Evolutionary conservation across 768 basidiomycete species (phyloP).

Genomic region (Russula sp.): DNA sequence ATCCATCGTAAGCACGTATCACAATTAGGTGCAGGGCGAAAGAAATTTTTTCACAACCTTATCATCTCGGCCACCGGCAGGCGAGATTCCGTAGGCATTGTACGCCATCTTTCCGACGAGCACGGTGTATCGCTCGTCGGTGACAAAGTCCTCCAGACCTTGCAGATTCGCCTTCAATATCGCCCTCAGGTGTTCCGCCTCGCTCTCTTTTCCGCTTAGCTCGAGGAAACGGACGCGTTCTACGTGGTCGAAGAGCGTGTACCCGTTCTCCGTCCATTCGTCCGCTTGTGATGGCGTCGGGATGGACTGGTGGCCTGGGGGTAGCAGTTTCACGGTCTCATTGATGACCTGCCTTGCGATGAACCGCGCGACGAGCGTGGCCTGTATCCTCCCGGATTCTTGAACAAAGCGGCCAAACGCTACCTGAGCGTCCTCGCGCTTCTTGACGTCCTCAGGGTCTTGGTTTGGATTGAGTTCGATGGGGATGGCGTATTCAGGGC

Average conservation of each 20-base stretch:
- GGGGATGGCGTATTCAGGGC: constrained; percentile 55
- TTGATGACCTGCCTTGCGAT: constrained; percentile 62
- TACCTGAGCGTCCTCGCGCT: constrained; percentile 51
- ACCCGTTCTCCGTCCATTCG: constrained; percentile 41
- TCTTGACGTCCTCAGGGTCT: constrained; percentile 31
- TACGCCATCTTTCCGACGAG: constrained; percentile 67
- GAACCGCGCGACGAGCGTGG: constrained; percentile 61
- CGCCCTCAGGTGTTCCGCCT: constrained; percentile 41
- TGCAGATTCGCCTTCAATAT: constrained; percentile 58
- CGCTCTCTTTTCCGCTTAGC: constrained; percentile 40
- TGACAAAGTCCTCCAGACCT: constrained; percentile 64
- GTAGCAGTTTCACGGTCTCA: constrained; percentile 52
- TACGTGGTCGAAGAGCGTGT: constrained; percentile 66
- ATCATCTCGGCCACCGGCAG: constrained; percentile 56
- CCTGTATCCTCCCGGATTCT: constrained; percentile 37
- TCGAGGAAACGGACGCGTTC: constrained; percentile 69
- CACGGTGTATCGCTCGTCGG: constrained; percentile 51
- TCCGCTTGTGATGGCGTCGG: constrained; percentile 18
- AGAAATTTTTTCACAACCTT: constrained; percentile 39
- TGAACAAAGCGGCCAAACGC: constrained; percentile 51
- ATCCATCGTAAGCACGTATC: not conserved
- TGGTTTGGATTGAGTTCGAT: constrained; percentile 30
- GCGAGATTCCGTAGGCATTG: constrained; percentile 70
- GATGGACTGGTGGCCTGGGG: constrained; percentile 19
- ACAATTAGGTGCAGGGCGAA: not conserved